A percentile compares a stretch with the other conserved stretches of the same genome.
Evolutionary conservation across 1,139 yeast species (phyloP).

Genomic region (Zygosaccharomyces pseudobailii): DNA sequence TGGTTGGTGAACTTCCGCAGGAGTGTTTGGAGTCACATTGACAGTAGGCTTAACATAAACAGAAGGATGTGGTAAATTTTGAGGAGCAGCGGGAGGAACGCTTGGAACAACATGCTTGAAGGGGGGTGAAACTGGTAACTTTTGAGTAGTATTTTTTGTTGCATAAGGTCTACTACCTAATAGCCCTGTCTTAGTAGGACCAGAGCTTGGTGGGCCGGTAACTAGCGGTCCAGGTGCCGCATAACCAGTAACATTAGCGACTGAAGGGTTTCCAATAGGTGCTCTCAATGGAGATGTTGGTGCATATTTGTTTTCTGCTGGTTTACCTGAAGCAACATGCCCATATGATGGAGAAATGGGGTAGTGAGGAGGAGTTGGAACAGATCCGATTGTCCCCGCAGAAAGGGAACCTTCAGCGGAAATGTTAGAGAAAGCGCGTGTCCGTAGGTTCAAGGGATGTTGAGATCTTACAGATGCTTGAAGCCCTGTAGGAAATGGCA

Average conservation of each 20-base stretch:
- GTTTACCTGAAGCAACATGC: conserved; percentile 1
- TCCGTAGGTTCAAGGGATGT: conserved; percentile 10
- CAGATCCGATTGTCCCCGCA: conserved; percentile 2
- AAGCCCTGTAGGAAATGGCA: conserved; percentile 4
- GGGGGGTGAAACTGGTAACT: neutral
- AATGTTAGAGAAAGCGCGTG: conserved; percentile 25
- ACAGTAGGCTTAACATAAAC: neutral
- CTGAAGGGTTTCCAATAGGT: neutral
- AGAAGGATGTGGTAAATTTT: neutral
- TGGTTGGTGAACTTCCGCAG: neutral
- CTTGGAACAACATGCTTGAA: neutral
- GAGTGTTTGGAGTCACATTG: neutral
- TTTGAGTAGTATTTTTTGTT: neutral
- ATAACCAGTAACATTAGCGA: neutral
- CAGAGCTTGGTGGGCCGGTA: neutral
- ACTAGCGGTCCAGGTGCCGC: neutral
- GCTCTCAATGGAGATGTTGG: conserved; percentile 5
- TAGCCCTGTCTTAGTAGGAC: neutral
- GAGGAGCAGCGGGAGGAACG: neutral
- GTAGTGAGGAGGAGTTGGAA: conserved; percentile 5
- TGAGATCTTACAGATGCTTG: conserved; percentile 4
- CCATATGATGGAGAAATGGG: conserved; percentile 1
- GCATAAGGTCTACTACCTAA: neutral
- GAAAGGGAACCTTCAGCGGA: conserved; percentile 18
- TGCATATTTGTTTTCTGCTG: conserved; percentile 7